A percentile compares a stretch with the other conserved stretches of the same genome.
Evolutionary conservation across 495 filamentous ascomycete species (phyloP).

Genomic region (Thozetella sp.): DNA sequence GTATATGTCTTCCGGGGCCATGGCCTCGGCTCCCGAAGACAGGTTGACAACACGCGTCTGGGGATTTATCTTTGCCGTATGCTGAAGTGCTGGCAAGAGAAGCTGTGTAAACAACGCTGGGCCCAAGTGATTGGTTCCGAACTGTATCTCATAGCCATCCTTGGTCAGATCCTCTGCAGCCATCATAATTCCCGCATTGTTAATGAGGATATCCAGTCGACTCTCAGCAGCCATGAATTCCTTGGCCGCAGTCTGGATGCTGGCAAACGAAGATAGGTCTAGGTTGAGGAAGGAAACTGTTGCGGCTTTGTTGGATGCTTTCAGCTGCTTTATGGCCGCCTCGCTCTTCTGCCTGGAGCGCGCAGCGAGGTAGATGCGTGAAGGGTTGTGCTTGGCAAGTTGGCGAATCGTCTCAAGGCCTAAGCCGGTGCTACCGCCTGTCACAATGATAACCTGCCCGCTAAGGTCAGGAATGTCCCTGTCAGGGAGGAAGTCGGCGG

Average conservation of each 20-base stretch:
- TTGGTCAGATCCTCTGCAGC: not conserved
- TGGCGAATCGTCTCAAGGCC: not conserved
- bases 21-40: not conserved
- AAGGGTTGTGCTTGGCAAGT: not conserved
- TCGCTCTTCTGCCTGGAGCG: not conserved
- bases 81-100: not conserved
- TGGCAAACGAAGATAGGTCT: not conserved
- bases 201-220: not conserved
- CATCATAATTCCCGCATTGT: not conserved
- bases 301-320: not conserved
- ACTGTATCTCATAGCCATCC: not conserved
- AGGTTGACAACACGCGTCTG: not conserved
- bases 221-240: not conserved
- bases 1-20: not conserved
- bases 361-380: not conserved
- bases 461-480: not conserved
- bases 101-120: not conserved
- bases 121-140: not conserved
- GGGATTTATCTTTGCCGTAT: not conserved
- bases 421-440: not conserved
- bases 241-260: not conserved
- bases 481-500: not conserved
- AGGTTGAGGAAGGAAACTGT: not conserved
- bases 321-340: not conserved
- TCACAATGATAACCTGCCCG: not conserved